Percentiles rank a stretch among this genome's conserved stretches.
These are phyloP conservation scores for Floccularia luteovirens DNA, from an alignment of 768 basidiomycete genomes.

Conservation along the genomic window DNA sequence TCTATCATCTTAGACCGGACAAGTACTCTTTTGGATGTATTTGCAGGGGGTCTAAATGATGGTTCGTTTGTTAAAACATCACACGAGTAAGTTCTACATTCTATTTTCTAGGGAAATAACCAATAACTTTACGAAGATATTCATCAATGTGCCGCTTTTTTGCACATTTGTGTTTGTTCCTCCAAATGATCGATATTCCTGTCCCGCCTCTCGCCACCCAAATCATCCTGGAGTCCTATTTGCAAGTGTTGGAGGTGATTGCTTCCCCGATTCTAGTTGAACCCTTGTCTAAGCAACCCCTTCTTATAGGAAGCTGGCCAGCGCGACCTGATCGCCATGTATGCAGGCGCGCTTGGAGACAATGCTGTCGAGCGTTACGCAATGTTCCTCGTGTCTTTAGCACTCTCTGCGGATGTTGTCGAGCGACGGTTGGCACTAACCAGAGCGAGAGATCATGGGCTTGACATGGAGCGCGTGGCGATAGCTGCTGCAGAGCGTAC, in stretches of 20 bases:
- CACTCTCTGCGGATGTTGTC: constrained; percentile 49
- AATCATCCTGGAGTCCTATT: constrained; percentile 80
- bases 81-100: constrained; percentile 41
- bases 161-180: constrained; percentile 85
- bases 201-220: constrained; percentile 74
- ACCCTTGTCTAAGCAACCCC: constrained; percentile 1
- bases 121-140: constrained; percentile 34
- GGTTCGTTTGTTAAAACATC: constrained; percentile 40
- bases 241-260: constrained; percentile 77
- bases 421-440: constrained; percentile 67
- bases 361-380: constrained; percentile 92
- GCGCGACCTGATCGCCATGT: constrained; percentile 86
- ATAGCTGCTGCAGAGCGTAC: constrained; percentile 72
- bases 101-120: background rate
- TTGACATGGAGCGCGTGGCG: constrained; percentile 79
- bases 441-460: constrained; percentile 75
- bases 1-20: constrained; percentile 71
- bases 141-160: constrained; percentile 81
- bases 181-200: constrained; percentile 72
- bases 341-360: constrained; percentile 84
- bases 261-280: background rate
- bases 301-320: constrained; percentile 56
- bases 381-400: constrained; percentile 76
- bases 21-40: constrained; percentile 58
- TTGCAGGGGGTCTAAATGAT: constrained; percentile 48